phyloP scores from a whole-genome alignment of 2,329 filamentous ascomycete species.

The Botrytis byssoidea region DNA sequence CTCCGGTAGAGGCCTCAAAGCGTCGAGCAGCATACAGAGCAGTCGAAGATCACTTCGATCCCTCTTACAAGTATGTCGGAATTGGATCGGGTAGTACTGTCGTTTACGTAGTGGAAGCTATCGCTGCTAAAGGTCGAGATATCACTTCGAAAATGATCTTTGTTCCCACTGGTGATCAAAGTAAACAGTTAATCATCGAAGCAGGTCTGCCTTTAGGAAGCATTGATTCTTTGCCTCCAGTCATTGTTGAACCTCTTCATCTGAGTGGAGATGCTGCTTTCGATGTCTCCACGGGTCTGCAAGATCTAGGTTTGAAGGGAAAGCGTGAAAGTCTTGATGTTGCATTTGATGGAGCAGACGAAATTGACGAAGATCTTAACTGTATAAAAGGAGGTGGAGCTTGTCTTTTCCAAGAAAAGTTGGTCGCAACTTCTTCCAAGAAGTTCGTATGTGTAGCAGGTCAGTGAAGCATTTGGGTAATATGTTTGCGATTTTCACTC shows the following conservation, averaged over 20 bases:
- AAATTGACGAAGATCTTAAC: slow-evolving; percentile 92
- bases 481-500: not conserved
- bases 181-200: slow-evolving; percentile 77
- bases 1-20: slow-evolving; percentile 69
- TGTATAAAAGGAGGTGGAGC: slow-evolving; percentile 97
- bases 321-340: slow-evolving; percentile 67
- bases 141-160: slow-evolving; percentile 71
- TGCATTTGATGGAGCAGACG: slow-evolving; percentile 93
- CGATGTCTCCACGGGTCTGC: slow-evolving; percentile 55
- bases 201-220: slow-evolving; percentile 72
- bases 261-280: slow-evolving; percentile 58
- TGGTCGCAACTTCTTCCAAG: slow-evolving; percentile 80
- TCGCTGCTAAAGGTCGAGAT: slow-evolving; percentile 57
- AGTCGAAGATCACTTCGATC: slow-evolving; percentile 68
- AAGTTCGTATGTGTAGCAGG: slow-evolving; percentile 86
- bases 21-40: slow-evolving; percentile 71
- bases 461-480: slow-evolving; percentile 43
- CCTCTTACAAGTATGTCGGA: slow-evolving; percentile 63
- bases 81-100: slow-evolving; percentile 83
- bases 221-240: slow-evolving; percentile 39
- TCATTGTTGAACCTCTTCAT: slow-evolving; percentile 30
- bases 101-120: slow-evolving; percentile 81
- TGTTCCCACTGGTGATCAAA: slow-evolving; percentile 80
- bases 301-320: slow-evolving; percentile 39
- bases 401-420: slow-evolving; percentile 97